Evolutionary conservation across 2,329 filamentous ascomycete species (phyloP).

Genomic region (Fusarium odoratissimum): DNA sequence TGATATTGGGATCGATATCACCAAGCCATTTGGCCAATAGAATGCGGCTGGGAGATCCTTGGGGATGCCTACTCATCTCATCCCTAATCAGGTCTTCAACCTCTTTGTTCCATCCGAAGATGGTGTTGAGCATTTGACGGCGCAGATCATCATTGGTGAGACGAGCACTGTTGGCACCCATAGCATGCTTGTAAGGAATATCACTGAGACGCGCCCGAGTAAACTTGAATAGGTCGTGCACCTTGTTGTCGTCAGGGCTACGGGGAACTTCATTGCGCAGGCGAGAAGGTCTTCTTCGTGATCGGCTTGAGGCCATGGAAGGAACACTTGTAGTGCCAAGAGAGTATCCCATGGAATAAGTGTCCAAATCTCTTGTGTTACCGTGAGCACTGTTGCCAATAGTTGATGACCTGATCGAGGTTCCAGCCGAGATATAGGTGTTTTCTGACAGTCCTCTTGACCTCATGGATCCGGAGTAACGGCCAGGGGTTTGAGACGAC

Average conservation of each 20-base stretch:
- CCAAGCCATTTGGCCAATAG: constrained; percentile 94
- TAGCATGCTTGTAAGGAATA: constrained; percentile 80
- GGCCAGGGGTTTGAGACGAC: constrained; percentile 65
- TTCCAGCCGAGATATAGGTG: constrained; percentile 75
- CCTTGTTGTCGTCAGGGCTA: constrained; percentile 78
- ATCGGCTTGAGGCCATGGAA: constrained; percentile 62
- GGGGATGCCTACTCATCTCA: constrained; percentile 80
- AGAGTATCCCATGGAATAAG: constrained; percentile 63
- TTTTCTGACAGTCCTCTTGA: constrained; percentile 70
- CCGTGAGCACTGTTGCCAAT: constrained; percentile 39
- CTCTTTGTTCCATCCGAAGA: constrained; percentile 95
- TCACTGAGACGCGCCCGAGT: constrained; percentile 84
- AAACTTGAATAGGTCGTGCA: constrained; percentile 86
- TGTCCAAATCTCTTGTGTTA: constrained; percentile 56
- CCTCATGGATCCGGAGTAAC: constrained; percentile 61
- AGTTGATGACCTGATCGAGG: constrained; percentile 57
- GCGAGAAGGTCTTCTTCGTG: constrained; percentile 69
- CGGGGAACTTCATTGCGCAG: constrained; percentile 83
- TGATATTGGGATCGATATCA: constrained; percentile 82
- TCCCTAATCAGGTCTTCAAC: constrained; percentile 84
- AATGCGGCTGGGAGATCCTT: constrained; percentile 81
- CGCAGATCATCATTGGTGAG: constrained; percentile 84
- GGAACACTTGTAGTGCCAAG: constrained; percentile 51
- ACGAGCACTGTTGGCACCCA: constrained; percentile 65
- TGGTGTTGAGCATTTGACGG: constrained; percentile 89